phyloP scores from a whole-genome alignment of 139 green algal species.

The Cymbomonas tetramitiformis region DNA sequence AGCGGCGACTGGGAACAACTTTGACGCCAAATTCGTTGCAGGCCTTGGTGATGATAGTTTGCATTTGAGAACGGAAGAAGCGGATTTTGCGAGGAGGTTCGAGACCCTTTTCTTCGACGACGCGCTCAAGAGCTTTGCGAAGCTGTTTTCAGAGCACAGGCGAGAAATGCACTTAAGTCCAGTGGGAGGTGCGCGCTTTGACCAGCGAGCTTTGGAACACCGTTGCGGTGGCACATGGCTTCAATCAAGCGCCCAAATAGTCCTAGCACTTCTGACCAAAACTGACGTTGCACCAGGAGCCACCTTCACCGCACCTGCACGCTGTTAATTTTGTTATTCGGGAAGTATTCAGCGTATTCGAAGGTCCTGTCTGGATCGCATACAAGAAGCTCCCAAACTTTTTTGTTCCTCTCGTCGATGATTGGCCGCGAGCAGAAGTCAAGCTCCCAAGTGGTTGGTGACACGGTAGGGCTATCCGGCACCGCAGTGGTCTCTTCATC shows the following conservation, averaged over 20 bases:
- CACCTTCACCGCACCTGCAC: too few species aligned
- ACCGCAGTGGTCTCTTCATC: too few species aligned
- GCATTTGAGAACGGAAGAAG: conserved; percentile 93
- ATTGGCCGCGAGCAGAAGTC: conserved; percentile 93
- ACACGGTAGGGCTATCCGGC: too few species aligned
- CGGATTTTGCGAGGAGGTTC: conserved; percentile 48
- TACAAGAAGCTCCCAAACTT: conserved; percentile 95
- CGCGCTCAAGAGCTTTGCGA: conserved; percentile 38
- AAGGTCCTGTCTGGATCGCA: conserved; percentile 65
- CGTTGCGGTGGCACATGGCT: too few species aligned
- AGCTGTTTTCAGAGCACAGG: too few species aligned
- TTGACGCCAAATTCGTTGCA: conserved; percentile 75
- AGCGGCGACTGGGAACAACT: conserved; percentile 70
- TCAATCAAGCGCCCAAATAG: conserved; percentile 7
- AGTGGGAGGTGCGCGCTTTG: too few species aligned
- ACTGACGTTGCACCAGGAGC: too few species aligned
- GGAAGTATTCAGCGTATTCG: conserved; percentile 80
- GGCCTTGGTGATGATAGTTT: conserved; percentile 90
- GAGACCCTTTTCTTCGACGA: conserved; percentile 53
- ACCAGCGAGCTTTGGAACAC: too few species aligned
- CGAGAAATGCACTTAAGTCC: too few species aligned
- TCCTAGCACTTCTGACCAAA: background rate
- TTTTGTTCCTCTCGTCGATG: conserved; percentile 88
- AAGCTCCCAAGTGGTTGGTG: too few species aligned
- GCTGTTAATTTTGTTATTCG: conserved; percentile 97